A percentile compares a stretch with the other conserved stretches of the same genome.
Conservation (phyloP, 2,329 filamentous ascomycete species). For the Alternaria sp. region DNA sequence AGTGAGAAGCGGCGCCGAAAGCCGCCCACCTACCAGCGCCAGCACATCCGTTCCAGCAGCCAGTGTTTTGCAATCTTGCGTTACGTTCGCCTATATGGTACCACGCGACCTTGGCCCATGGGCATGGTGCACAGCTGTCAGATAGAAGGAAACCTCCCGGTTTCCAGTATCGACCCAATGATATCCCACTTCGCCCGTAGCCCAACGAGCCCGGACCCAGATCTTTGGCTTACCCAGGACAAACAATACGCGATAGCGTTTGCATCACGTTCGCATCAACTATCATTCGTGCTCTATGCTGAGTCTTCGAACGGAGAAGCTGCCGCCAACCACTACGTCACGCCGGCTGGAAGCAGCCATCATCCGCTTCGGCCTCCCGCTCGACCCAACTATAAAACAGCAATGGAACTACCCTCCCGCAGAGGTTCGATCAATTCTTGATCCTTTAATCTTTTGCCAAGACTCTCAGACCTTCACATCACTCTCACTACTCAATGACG, state of each 20-base stretch:
- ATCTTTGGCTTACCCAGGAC: not conserved
- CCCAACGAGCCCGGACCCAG: not conserved
- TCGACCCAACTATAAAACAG: not conserved
- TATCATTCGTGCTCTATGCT: not conserved
- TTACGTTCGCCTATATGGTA: not conserved
- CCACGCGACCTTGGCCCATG: not conserved
- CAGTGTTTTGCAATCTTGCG: not conserved
- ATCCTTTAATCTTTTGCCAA: not conserved
- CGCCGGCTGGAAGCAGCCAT: not conserved
- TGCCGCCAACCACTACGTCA: not conserved
- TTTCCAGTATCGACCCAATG: not conserved
- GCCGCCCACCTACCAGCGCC: not conserved
- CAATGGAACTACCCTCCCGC: not conserved
- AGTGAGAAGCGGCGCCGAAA: not conserved
- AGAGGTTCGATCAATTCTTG: not conserved
- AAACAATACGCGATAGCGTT: conserved; percentile 1
- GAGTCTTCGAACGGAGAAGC: not conserved
- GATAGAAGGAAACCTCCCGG: not conserved
- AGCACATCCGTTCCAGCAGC: not conserved
- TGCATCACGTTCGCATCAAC: not conserved
- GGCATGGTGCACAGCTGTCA: not conserved
- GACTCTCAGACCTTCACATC: not conserved
- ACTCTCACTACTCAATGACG: conserved; percentile 19
- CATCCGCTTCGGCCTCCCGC: not conserved
- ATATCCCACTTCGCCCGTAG: not conserved